These are phyloP conservation scores for Penicillium taxi DNA, from an alignment of 495 filamentous ascomycete species.

Conservation along the genomic window DNA sequence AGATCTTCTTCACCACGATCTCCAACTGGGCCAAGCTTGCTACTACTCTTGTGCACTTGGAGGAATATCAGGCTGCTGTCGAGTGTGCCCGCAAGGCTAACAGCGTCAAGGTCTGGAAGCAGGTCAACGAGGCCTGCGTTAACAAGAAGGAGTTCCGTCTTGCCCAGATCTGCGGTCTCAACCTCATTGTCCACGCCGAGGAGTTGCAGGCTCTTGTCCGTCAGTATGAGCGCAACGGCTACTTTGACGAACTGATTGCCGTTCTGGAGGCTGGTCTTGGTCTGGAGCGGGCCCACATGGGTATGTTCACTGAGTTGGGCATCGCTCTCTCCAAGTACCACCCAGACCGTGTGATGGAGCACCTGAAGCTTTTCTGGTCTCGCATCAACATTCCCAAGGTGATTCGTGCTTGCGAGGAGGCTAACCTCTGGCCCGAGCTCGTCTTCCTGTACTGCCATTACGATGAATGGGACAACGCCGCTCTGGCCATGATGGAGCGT, in stretches of 20 bases:
- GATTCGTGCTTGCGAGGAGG: slow-evolving; percentile 91
- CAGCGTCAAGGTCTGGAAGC: slow-evolving; percentile 99
- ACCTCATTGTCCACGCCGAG: slow-evolving; percentile 96
- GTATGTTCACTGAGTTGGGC: slow-evolving; percentile 95
- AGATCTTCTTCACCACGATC: slow-evolving; percentile 98
- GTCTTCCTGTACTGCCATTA: slow-evolving; percentile 99
- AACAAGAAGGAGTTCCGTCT: slow-evolving; percentile 98
- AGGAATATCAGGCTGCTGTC: slow-evolving; percentile 95
- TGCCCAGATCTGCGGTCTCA: slow-evolving; percentile 97
- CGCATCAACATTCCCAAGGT: slow-evolving; percentile 98
- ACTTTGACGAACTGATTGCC: slow-evolving; percentile 95
- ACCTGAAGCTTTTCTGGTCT: slow-evolving; percentile 97
- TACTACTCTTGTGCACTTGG: slow-evolving; percentile 90
- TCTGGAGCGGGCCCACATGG: slow-evolving; percentile 83
- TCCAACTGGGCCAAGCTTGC: slow-evolving; percentile 99
- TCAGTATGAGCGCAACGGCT: slow-evolving; percentile 94
- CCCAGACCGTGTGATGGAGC: slow-evolving; percentile 95
- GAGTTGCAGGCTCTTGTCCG: slow-evolving; percentile 88
- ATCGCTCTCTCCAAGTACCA: slow-evolving; percentile 96
- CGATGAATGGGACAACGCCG: slow-evolving; percentile 98
- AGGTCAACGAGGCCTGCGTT: slow-evolving; percentile 96
- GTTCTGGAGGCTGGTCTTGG: slow-evolving; percentile 94
- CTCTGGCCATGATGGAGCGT: slow-evolving; percentile 98
- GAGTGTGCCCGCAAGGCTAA: slow-evolving; percentile 99
- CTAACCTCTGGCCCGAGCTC: slow-evolving; percentile 93